Conservation (phyloP, 2,329 filamentous ascomycete genomes). For the Keithomyces neogunnii region DNA sequence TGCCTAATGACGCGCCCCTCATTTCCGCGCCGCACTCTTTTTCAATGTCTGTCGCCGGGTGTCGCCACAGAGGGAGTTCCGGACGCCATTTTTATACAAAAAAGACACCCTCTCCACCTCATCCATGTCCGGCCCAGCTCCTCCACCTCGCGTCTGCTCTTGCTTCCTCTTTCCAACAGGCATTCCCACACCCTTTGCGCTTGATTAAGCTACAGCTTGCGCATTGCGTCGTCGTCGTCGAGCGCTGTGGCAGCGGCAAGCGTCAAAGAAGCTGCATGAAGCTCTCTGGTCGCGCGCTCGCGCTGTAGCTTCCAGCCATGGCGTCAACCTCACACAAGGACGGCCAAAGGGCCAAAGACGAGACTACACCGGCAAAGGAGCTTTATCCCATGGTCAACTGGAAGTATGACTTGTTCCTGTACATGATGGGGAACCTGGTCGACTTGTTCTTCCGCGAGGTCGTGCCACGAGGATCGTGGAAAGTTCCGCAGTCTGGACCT, state of each 20-base stretch:
- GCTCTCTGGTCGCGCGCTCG: not conserved
- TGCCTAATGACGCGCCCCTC: no score
- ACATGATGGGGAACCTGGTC: constrained; percentile 71
- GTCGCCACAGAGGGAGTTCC: not conserved
- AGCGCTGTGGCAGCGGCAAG: not conserved
- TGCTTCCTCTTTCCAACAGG: not conserved
- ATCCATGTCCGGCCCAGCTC: not conserved
- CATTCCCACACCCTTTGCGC: not conserved
- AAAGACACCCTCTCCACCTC: not conserved
- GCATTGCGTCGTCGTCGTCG: not conserved
- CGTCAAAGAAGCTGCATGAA: not conserved
- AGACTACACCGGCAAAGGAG: constrained; percentile 42
- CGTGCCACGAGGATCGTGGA: constrained; percentile 90
- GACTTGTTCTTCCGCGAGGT: constrained; percentile 98
- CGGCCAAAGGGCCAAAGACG: constrained; percentile 48
- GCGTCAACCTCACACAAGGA: constrained; percentile 10
- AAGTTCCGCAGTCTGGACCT: constrained; percentile 78
- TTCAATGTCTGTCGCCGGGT: no score
- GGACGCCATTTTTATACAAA: not conserved
- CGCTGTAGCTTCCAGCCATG: constrained; percentile 1
- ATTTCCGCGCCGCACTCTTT: no score
- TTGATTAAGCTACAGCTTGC: not conserved
- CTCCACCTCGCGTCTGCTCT: not conserved
- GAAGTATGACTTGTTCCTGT: constrained; percentile 72
- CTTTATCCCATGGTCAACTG: constrained; percentile 62